A percentile compares a stretch with the other conserved stretches of the same genome.
Conservation (phyloP, 2,329 filamentous ascomycete species). For the Sphaerulina populicola region DNA sequence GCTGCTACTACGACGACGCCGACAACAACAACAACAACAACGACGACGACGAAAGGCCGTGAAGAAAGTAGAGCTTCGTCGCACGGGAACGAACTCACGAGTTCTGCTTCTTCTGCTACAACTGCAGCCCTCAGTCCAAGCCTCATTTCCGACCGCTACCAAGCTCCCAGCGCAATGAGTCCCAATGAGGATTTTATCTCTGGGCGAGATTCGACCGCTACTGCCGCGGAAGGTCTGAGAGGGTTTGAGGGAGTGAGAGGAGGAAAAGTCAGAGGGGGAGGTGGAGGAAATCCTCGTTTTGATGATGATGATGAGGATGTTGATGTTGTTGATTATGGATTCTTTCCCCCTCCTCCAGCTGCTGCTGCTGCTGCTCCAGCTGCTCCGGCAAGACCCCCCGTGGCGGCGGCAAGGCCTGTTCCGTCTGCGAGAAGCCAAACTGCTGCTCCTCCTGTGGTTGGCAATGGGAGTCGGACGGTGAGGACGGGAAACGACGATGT, state of each 20-base stretch:
- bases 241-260: slow-evolving; percentile 1
- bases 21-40: too few relatives aligned
- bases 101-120: too few relatives aligned
- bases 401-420: not conserved
- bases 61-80: not conserved
- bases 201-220: not conserved
- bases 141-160: not conserved
- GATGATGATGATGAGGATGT: not conserved
- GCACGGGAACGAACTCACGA: too few relatives aligned
- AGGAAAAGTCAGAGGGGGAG: too few relatives aligned
- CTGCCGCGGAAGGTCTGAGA: not conserved
- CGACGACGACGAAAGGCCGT: not conserved
- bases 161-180: slow-evolving; percentile 6
- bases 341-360: too few relatives aligned
- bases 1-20: not conserved
- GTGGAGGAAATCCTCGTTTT: too few relatives aligned
- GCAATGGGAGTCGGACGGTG: not conserved
- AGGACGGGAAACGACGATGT: not conserved
- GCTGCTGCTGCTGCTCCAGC: not conserved
- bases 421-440: slow-evolving; percentile 1
- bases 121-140: not conserved
- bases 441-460: not conserved
- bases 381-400: not conserved
- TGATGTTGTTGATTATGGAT: not conserved
- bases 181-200: not conserved